A percentile compares a stretch with the other conserved stretches of the same genome.
Evolutionary conservation across 768 basidiomycete species (phyloP).

Genomic region (Termitomyces sp.): DNA sequence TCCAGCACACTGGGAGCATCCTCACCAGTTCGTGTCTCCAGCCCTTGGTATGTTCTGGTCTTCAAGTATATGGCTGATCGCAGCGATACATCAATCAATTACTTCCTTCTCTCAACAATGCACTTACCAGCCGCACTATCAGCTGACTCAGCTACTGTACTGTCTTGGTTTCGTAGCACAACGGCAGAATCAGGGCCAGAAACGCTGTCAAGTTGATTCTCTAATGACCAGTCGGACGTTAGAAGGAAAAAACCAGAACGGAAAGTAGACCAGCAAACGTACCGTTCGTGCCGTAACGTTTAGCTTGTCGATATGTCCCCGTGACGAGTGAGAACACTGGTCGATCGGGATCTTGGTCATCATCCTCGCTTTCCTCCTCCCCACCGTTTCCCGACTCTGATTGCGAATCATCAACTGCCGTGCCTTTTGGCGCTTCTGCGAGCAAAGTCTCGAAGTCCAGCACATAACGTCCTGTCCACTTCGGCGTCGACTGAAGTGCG

Average conservation of each 20-base stretch:
- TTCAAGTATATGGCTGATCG: conserved; percentile 63
- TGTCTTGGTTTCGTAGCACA: conserved; percentile 59
- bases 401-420: not conserved
- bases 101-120: too few species aligned
- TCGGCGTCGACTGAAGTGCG: conserved; percentile 64
- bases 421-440: conserved; percentile 17
- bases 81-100: not conserved
- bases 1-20: conserved; percentile 79
- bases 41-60: conserved; percentile 68
- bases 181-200: conserved; percentile 24
- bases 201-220: not conserved
- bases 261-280: not conserved
- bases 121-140: conserved; percentile 70
- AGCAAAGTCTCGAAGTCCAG: conserved; percentile 69
- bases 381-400: not conserved
- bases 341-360: conserved; percentile 47
- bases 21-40: conserved; percentile 72
- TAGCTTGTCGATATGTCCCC: conserved; percentile 78
- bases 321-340: conserved; percentile 85
- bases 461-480: conserved; percentile 74
- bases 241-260: not conserved
- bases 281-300: conserved; percentile 50
- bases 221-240: not conserved
- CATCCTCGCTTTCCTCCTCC: conserved; percentile 14
- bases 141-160: conserved; percentile 42